These are phyloP conservation scores for Aspergillus incahuasiensis DNA, from an alignment of 495 filamentous ascomycete species.

Conservation along the genomic window DNA sequence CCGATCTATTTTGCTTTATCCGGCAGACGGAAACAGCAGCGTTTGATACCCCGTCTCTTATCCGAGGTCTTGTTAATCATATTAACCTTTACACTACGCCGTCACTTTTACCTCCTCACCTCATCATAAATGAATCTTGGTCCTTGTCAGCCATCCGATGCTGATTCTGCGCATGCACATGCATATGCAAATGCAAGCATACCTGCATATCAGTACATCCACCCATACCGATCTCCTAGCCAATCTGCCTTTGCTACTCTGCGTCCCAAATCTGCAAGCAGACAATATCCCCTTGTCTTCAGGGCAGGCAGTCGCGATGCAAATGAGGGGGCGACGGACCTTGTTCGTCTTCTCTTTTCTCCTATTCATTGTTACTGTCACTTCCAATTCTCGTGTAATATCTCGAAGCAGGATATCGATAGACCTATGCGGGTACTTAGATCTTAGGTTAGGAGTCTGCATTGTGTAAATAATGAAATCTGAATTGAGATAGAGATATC, in stretches of 20 bases:
- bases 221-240: not conserved
- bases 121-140: not conserved
- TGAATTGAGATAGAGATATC: not conserved
- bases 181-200: not conserved
- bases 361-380: not conserved
- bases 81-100: not conserved
- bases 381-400: not conserved
- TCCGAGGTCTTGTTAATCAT: conserved; percentile 11
- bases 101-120: not conserved
- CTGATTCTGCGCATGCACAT: not conserved
- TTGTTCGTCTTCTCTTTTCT: not conserved
- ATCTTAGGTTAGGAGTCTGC: not conserved
- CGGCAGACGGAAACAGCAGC: conserved; percentile 24
- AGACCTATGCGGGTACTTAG: not conserved
- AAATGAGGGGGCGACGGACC: not conserved
- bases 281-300: not conserved
- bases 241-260: not conserved
- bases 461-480: conserved; percentile 4
- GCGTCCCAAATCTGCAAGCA: not conserved
- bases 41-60: conserved; percentile 37
- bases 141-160: not conserved
- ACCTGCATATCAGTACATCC: not conserved
- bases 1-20: conserved; percentile 18
- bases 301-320: not conserved
- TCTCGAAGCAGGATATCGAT: not conserved